These are phyloP conservation scores for Botryotinia globosa DNA, from an alignment of 2,329 filamentous ascomycete species.

Conservation along the genomic window DNA sequence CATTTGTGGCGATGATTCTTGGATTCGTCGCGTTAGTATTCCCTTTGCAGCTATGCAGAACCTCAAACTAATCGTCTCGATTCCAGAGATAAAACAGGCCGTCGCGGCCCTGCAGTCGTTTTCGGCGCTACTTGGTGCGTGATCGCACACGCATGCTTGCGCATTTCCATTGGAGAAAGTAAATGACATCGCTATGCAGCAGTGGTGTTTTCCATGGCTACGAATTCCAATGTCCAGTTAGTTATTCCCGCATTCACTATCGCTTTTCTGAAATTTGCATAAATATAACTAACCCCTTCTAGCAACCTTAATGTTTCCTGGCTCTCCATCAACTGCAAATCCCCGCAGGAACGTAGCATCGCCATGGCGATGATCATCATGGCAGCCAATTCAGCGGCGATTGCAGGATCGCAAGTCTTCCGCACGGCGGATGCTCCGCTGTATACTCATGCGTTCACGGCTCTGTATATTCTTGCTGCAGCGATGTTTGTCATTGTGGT, in stretches of 20 bases:
- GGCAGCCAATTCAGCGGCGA: neutral
- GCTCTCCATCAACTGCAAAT: neutral
- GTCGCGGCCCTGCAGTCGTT: neutral
- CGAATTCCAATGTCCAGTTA: neutral
- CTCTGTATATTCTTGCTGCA: neutral
- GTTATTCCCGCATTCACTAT: neutral
- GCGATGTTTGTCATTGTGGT: neutral
- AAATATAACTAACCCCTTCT: neutral
- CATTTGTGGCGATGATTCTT: neutral
- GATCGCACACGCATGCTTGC: neutral
- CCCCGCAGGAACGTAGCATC: neutral
- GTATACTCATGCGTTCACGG: neutral
- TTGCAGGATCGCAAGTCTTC: neutral
- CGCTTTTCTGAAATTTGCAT: neutral
- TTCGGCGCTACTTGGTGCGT: neutral
- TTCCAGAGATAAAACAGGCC: neutral
- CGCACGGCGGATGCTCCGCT: neutral
- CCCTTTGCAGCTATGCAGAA: fast-evolving
- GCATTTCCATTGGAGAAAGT: neutral
- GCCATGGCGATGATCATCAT: neutral
- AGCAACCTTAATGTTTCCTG: neutral
- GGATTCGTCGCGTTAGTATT: neutral
- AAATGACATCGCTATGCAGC: neutral
- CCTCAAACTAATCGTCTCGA: neutral
- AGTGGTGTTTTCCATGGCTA: neutral